A percentile compares a stretch with the other conserved stretches of the same genome.
Evolutionary conservation across 352 stramenopile species (phyloP).

Genomic region (Phytophthora niederhauseri): DNA sequence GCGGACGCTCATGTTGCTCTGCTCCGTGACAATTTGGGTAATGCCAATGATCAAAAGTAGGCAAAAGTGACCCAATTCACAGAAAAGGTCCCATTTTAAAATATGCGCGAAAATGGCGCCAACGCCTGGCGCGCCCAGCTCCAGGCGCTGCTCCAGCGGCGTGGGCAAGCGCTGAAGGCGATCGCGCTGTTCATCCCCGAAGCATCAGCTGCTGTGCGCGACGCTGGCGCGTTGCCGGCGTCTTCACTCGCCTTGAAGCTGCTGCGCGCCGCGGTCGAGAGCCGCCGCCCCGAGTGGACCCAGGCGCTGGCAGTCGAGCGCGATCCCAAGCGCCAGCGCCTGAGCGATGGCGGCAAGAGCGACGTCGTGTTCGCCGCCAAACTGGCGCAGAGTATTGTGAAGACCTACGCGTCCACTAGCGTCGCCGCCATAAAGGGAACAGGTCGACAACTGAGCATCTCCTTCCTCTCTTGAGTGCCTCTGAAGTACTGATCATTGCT

Average conservation of each 20-base stretch:
- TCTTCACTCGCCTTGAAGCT: slow-evolving; percentile 14
- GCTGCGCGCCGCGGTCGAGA: slow-evolving; percentile 31
- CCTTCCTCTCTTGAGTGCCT: not conserved
- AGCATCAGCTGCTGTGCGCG: slow-evolving; percentile 16
- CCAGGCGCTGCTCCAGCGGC: slow-evolving; percentile 35
- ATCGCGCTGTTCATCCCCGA: slow-evolving; percentile 28
- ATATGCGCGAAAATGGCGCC: slow-evolving; percentile 13
- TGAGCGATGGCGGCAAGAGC: slow-evolving; percentile 31
- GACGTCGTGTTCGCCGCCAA: slow-evolving; percentile 59
- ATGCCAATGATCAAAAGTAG: no score
- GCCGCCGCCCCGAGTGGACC: slow-evolving; percentile 25
- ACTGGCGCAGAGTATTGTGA: slow-evolving; percentile 66
- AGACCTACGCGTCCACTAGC: slow-evolving; percentile 43
- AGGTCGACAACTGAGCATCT: slow-evolving; percentile 15
- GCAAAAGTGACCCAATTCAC: no score
- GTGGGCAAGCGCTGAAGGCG: slow-evolving; percentile 16
- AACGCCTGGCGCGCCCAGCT: slow-evolving; percentile 30
- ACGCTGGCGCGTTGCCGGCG: not conserved
- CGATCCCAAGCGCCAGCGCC: slow-evolving; percentile 27
- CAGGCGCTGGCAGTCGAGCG: slow-evolving; percentile 16
- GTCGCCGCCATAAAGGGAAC: slow-evolving; percentile 19
- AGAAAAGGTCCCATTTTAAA: no score
- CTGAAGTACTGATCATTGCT: not conserved
- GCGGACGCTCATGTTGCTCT: slow-evolving; percentile 16
- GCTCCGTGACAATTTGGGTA: slow-evolving; percentile 1